Evolutionary conservation across 805 yeast species (phyloP).

Genomic region (Hagleromyces aurorensis): DNA sequence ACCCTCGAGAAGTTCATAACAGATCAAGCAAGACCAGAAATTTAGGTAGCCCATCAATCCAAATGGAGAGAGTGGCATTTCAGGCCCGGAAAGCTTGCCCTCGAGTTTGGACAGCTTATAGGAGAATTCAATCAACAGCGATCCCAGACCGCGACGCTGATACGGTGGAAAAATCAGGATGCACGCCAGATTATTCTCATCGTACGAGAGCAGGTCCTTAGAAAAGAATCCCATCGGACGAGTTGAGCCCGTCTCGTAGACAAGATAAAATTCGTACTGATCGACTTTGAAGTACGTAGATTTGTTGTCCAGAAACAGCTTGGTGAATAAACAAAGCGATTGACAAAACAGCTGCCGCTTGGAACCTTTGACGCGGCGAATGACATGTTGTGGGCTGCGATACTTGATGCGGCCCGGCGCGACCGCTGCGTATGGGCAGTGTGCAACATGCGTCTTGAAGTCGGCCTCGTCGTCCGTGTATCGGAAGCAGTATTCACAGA

Average conservation of each 20-base stretch:
- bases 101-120: slow-evolving; percentile 66
- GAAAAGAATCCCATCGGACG: slow-evolving; percentile 89
- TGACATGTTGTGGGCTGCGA: slow-evolving; percentile 45
- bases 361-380: slow-evolving; percentile 62
- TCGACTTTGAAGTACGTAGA: slow-evolving; percentile 77
- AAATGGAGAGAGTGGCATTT: slow-evolving; percentile 76
- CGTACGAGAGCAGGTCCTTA: slow-evolving; percentile 70
- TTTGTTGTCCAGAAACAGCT: slow-evolving; percentile 82
- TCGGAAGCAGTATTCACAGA: slow-evolving; percentile 82
- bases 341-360: slow-evolving; percentile 67
- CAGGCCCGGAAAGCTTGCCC: slow-evolving; percentile 75
- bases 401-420: slow-evolving; percentile 68
- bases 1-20: slow-evolving; percentile 39
- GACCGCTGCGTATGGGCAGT: slow-evolving; percentile 37
- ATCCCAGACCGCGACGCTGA: slow-evolving; percentile 72
- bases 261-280: slow-evolving; percentile 69
- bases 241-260: slow-evolving; percentile 44
- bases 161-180: slow-evolving; percentile 88
- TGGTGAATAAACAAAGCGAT: slow-evolving; percentile 74
- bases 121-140: slow-evolving; percentile 73
- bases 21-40: slow-evolving; percentile 62
- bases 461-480: slow-evolving; percentile 47
- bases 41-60: slow-evolving; percentile 66
- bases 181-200: slow-evolving; percentile 82
- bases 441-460: slow-evolving; percentile 42